These are phyloP conservation scores for Ganoderma meredithae DNA, from an alignment of 1,284 basidiomycete genomes.

Conservation along the genomic window DNA sequence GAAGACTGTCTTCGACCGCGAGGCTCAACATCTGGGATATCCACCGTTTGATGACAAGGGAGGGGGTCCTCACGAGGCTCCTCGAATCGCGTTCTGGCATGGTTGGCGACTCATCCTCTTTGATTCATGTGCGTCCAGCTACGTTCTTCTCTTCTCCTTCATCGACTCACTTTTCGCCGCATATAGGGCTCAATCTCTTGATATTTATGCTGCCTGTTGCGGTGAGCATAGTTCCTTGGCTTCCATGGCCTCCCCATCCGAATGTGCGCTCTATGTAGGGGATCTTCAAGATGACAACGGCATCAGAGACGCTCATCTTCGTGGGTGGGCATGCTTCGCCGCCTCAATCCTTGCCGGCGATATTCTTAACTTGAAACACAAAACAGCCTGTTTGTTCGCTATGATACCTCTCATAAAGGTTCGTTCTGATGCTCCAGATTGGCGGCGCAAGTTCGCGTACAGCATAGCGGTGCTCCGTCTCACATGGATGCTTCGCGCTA, in stretches of 20 bases:
- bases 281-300: constrained; percentile 64
- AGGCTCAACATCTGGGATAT: constrained; percentile 28
- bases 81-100: constrained; percentile 36
- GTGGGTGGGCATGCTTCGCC: constrained; percentile 52
- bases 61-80: constrained; percentile 15
- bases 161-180: neutral
- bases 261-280: constrained; percentile 51
- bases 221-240: constrained; percentile 46
- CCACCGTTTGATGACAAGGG: constrained; percentile 23
- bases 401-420: constrained; percentile 81
- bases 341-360: neutral
- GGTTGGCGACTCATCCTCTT: constrained; percentile 65
- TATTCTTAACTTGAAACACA: constrained; percentile 11
- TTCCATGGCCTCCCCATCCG: constrained; percentile 16
- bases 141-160: constrained; percentile 7
- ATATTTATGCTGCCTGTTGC: constrained; percentile 64
- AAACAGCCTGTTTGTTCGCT: constrained; percentile 66
- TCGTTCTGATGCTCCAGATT: constrained; percentile 22
- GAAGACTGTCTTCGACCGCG: constrained; percentile 27
- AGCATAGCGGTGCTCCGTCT: neutral
- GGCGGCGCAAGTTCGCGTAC: neutral
- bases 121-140: constrained; percentile 59
- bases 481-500: neutral
- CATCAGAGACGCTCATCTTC: constrained; percentile 69
- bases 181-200: constrained; percentile 72